These are phyloP conservation scores for Saccharomyces pastorianus DNA, from an alignment of 1,139 yeast species.

Conservation along the genomic window DNA sequence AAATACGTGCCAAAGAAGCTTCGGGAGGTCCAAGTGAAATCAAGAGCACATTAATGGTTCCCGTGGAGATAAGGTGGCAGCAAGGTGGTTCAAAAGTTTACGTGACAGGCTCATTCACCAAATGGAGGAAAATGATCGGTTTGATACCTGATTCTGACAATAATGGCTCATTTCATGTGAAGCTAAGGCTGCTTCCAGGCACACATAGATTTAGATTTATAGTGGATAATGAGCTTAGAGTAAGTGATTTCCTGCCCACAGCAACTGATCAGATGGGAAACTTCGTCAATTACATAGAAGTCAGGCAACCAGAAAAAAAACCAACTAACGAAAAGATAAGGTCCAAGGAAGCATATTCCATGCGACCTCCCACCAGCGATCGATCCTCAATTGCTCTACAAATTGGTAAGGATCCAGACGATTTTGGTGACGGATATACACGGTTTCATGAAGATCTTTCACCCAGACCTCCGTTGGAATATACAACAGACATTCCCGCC, in stretches of 20 bases:
- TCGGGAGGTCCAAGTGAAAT: neutral
- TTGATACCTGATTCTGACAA: slow-evolving; percentile 44
- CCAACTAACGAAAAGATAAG: slow-evolving; percentile 30
- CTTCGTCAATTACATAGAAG: slow-evolving; percentile 84
- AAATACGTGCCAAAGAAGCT: neutral
- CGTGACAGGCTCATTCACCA: slow-evolving; percentile 90
- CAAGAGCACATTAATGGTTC: slow-evolving; percentile 34
- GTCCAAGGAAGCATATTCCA: slow-evolving; percentile 33
- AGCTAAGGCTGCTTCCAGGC: slow-evolving; percentile 60
- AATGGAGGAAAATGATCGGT: slow-evolving; percentile 89
- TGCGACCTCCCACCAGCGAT: slow-evolving; percentile 28
- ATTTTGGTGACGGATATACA: slow-evolving; percentile 68
- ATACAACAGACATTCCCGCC: slow-evolving; percentile 60
- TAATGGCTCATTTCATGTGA: slow-evolving; percentile 38
- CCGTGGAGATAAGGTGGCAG: slow-evolving; percentile 83
- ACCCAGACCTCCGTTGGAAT: slow-evolving; percentile 25
- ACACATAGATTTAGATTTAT: slow-evolving; percentile 89
- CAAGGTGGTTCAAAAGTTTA: slow-evolving; percentile 88
- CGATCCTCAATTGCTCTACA: slow-evolving; percentile 30
- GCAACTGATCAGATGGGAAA: slow-evolving; percentile 97
- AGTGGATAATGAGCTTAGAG: slow-evolving; percentile 86
- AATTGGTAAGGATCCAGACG: slow-evolving; percentile 39
- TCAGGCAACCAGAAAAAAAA: slow-evolving; percentile 38
- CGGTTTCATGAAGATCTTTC: slow-evolving; percentile 59
- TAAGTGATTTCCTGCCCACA: slow-evolving; percentile 82